phyloP scores from a whole-genome alignment of 2,329 filamentous ascomycete genomes.

The Didymella pomorum region DNA sequence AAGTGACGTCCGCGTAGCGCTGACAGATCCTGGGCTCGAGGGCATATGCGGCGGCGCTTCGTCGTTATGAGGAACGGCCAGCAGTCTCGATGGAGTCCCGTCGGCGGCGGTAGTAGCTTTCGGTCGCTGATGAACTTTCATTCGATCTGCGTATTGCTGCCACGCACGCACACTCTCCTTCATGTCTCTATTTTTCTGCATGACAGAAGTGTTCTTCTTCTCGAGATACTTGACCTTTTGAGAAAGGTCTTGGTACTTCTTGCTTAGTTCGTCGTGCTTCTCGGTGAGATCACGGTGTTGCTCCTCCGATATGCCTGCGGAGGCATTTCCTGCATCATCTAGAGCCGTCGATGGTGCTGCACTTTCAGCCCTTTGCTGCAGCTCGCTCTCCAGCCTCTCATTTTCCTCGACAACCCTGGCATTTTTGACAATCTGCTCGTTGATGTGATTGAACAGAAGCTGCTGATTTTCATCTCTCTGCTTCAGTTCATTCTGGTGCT shows the following conservation, averaged over 20 bases:
- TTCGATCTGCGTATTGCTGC: slow-evolving; percentile 48
- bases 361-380: slow-evolving; percentile 22
- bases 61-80: slow-evolving; percentile 17
- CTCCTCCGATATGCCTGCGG: slow-evolving; percentile 25
- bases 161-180: slow-evolving; percentile 51
- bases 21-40: slow-evolving; percentile 35
- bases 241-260: slow-evolving; percentile 38
- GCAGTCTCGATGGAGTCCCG: slow-evolving; percentile 16
- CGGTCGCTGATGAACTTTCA: slow-evolving; percentile 34
- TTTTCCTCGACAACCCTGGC: slow-evolving; percentile 38
- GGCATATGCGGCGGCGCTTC: slow-evolving; percentile 25
- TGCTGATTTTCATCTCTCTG: slow-evolving; percentile 42
- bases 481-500: slow-evolving; percentile 35
- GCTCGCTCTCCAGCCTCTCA: slow-evolving; percentile 27
- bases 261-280: slow-evolving; percentile 45
- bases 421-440: slow-evolving; percentile 38
- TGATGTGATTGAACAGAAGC: slow-evolving; percentile 36
- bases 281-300: slow-evolving; percentile 40
- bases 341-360: slow-evolving; percentile 6
- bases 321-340: slow-evolving; percentile 2
- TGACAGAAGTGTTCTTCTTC: slow-evolving; percentile 44
- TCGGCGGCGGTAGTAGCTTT: slow-evolving; percentile 26
- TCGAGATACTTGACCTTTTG: slow-evolving; percentile 45
- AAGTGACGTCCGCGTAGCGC: slow-evolving; percentile 27
- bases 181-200: slow-evolving; percentile 50